phyloP scores from a whole-genome alignment of 2,329 filamentous ascomycete species.

The Aureobasidium musti region DNA sequence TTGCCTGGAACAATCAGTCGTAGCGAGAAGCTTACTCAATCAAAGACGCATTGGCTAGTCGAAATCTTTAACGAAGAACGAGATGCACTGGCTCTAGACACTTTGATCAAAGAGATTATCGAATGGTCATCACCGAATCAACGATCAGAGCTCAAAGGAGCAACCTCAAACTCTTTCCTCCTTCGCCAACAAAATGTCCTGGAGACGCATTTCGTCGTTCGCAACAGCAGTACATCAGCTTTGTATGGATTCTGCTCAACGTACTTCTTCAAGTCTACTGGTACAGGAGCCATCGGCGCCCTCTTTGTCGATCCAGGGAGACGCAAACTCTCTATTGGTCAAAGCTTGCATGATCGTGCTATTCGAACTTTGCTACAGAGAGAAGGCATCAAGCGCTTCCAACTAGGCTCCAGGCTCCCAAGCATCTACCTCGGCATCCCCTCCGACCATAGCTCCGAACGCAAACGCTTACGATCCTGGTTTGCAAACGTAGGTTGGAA shows the following conservation, averaged over 20 bases:
- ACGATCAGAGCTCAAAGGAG: conserved; percentile 67
- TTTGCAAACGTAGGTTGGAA: conserved; percentile 89
- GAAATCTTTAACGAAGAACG: conserved; percentile 81
- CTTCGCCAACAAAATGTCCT: conserved; percentile 69
- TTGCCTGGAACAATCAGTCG: conserved; percentile 75
- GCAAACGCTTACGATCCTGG: conserved; percentile 69
- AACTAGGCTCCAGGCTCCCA: conserved; percentile 77
- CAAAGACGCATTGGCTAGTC: conserved; percentile 93
- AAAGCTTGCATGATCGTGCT: conserved; percentile 83
- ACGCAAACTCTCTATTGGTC: conserved; percentile 77
- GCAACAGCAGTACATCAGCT: conserved; percentile 88
- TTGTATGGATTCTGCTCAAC: conserved; percentile 92
- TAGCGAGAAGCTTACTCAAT: conserved; percentile 82
- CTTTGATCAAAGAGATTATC: conserved; percentile 70
- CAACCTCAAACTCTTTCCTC: conserved; percentile 74
- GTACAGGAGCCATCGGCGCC: conserved; percentile 75
- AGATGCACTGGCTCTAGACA: conserved; percentile 71
- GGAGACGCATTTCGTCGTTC: conserved; percentile 86
- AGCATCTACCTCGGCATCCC: conserved; percentile 87
- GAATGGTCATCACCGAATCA: conserved; percentile 66
- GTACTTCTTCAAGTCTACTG: conserved; percentile 71
- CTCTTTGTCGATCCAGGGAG: conserved; percentile 88
- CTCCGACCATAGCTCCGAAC: conserved; percentile 61
- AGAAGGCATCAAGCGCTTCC: conserved; percentile 73
- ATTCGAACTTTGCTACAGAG: conserved; percentile 72